phyloP scores from a whole-genome alignment of 352 stramenopile genomes.

The Pythium aquatile region DNA sequence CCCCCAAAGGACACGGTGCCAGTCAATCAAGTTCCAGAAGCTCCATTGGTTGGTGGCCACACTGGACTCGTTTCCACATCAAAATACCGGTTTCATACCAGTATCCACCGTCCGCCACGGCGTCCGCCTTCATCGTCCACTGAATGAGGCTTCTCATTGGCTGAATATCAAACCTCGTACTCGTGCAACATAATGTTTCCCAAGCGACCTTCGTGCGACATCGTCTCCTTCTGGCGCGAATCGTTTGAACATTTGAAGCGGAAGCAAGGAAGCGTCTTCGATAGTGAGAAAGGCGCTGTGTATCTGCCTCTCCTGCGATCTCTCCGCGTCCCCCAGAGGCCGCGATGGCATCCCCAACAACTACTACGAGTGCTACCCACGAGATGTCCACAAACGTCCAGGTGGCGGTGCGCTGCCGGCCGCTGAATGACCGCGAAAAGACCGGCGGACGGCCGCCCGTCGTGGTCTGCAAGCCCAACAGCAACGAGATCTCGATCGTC shows the following conservation, averaged over 20 bases:
- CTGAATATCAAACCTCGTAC: neutral
- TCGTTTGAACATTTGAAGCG: conserved; percentile 30
- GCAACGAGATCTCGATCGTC: conserved; percentile 79
- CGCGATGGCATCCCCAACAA: conserved; percentile 20
- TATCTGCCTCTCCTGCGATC: neutral
- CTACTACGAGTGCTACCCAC: neutral
- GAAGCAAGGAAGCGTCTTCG: neutral
- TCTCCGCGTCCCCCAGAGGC: neutral
- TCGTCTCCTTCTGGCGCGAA: conserved; percentile 3
- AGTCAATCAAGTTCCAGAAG: conserved; percentile 19
- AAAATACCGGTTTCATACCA: conserved; percentile 21
- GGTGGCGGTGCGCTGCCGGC: conserved; percentile 89
- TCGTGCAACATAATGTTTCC: conserved; percentile 11
- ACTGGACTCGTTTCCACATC: neutral
- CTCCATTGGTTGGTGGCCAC: conserved; percentile 34
- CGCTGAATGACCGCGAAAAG: conserved; percentile 90
- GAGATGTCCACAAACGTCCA: conserved; percentile 66
- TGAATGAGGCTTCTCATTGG: conserved; percentile 7
- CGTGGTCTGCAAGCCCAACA: conserved; percentile 85
- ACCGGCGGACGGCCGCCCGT: conserved; percentile 62
- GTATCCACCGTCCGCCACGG: conserved; percentile 15
- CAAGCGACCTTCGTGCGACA: conserved; percentile 13
- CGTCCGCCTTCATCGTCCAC: conserved; percentile 10
- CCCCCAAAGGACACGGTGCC: conserved; percentile 24
- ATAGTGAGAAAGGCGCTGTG: neutral